Conservation (phyloP, 129 eudicot genomes). For the Lonicera japonica region DNA sequence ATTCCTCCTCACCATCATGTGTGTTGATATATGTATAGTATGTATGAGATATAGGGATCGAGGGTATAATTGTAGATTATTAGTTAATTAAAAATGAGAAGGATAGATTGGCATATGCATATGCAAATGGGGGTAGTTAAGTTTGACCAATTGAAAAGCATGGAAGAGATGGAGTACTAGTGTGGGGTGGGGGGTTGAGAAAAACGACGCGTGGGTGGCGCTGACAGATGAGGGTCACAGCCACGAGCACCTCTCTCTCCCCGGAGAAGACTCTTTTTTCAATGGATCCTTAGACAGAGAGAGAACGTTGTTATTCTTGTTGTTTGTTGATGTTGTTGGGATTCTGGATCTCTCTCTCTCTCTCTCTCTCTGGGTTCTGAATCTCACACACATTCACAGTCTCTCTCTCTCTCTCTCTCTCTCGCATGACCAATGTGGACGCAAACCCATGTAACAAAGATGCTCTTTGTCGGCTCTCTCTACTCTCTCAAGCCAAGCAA, state of each 20-base stretch:
- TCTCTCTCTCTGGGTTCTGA: constrained; percentile 9
- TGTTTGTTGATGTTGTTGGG: constrained; percentile 23
- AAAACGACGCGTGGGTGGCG: constrained; percentile 41
- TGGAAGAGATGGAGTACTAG: neutral
- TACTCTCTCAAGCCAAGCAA: neutral
- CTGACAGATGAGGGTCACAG: constrained; percentile 28
- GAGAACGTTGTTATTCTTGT: constrained; percentile 1
- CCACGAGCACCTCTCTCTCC: constrained; percentile 16
- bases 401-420: neutral
- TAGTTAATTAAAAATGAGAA: neutral
- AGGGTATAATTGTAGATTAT: neutral
- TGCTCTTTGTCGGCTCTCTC: constrained; percentile 39
- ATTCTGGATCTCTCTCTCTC: constrained; percentile 16
- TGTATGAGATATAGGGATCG: too few species aligned
- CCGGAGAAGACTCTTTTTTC: neutral
- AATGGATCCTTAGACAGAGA: neutral
- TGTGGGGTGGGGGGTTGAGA: constrained; percentile 12
- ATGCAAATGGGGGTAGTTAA: neutral
- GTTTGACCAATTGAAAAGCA: constrained; percentile 1
- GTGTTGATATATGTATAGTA: neutral
- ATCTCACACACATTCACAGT: constrained; percentile 1
- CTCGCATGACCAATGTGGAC: constrained; percentile 15
- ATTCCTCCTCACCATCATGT: too few species aligned
- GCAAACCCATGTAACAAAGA: constrained; percentile 25
- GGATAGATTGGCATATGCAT: neutral